Percentiles rank a stretch among this genome's conserved stretches.
These are phyloP conservation scores for Sphaerulina populicola DNA, from an alignment of 2,329 filamentous ascomycete species.

Conservation along the genomic window DNA sequence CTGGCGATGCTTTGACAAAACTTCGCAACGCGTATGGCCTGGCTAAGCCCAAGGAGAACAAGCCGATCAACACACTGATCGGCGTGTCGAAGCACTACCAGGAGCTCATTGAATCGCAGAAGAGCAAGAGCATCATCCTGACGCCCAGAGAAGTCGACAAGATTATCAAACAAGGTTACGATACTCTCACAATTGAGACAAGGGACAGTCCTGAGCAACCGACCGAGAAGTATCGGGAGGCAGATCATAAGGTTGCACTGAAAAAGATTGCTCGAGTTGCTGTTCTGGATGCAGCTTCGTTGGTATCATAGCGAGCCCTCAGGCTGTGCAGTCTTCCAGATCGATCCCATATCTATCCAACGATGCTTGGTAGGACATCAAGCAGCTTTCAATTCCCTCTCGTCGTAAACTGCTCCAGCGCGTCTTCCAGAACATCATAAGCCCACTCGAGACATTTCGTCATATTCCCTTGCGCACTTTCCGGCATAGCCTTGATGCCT, in stretches of 20 bases:
- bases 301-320: constrained; percentile 13
- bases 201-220: constrained; percentile 75
- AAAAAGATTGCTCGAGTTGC: constrained; percentile 79
- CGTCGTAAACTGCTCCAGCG: constrained; percentile 17
- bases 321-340: not conserved
- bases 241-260: constrained; percentile 70
- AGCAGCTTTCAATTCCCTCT: not conserved
- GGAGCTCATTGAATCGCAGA: constrained; percentile 59
- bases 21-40: constrained; percentile 69
- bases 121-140: constrained; percentile 51
- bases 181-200: constrained; percentile 83
- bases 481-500: constrained; percentile 28
- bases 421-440: constrained; percentile 23
- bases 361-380: not conserved
- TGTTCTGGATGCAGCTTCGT: constrained; percentile 54
- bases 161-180: constrained; percentile 93
- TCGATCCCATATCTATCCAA: not conserved
- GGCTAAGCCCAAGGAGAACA: constrained; percentile 36
- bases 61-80: constrained; percentile 75
- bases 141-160: constrained; percentile 77
- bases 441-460: constrained; percentile 36
- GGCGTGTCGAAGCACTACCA: constrained; percentile 81
- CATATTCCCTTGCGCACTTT: constrained; percentile 27
- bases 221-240: constrained; percentile 46
- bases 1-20: constrained; percentile 69